Percentiles rank a stretch among this genome's conserved stretches.
phyloP scores from a whole-genome alignment of 1,139 yeast genomes.

The Insectozyma bohioensis region DNA sequence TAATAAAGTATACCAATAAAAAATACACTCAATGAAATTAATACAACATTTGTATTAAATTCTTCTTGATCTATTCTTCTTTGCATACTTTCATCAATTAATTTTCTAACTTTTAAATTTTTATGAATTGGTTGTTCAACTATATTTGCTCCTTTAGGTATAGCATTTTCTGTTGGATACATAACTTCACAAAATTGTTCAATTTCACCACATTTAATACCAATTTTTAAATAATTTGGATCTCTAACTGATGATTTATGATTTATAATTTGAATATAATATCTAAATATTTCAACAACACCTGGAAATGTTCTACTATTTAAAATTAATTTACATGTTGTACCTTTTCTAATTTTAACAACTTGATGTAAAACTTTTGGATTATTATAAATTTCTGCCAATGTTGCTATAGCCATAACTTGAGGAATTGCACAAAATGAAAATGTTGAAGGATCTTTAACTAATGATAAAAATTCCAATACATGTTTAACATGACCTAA shows the following conservation, averaged over 20 bases:
- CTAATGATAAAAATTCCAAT: conserved; percentile 70
- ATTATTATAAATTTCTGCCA: conserved; percentile 84
- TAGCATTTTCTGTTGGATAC: conserved; percentile 48
- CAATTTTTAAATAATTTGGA: conserved; percentile 83
- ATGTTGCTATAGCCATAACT: conserved; percentile 96
- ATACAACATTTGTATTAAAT: conserved; percentile 22
- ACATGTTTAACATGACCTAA: conserved; percentile 77
- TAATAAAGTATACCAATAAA: conserved; percentile 7
- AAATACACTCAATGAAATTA: conserved; percentile 11
- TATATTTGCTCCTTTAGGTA: conserved; percentile 31
- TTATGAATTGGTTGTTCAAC: conserved; percentile 22
- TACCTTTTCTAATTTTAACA: conserved; percentile 92
- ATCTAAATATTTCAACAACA: conserved; percentile 71
- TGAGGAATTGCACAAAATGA: conserved; percentile 97
- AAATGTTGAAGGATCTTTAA: conserved; percentile 81
- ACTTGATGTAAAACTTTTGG: conserved; percentile 65
- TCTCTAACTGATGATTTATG: conserved; percentile 75
- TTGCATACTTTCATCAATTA: conserved; percentile 33
- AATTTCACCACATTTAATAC: conserved; percentile 81
- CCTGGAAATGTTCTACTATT: conserved; percentile 73
- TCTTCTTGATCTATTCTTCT: conserved; percentile 27
- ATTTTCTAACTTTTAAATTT: conserved; percentile 26
- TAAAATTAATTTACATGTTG: conserved; percentile 75
- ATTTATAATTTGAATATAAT: conserved; percentile 74
- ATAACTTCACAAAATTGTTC: conserved; percentile 80